Conservation (phyloP, 2,329 filamentous ascomycete genomes). For the Thelonectria discophora region DNA sequence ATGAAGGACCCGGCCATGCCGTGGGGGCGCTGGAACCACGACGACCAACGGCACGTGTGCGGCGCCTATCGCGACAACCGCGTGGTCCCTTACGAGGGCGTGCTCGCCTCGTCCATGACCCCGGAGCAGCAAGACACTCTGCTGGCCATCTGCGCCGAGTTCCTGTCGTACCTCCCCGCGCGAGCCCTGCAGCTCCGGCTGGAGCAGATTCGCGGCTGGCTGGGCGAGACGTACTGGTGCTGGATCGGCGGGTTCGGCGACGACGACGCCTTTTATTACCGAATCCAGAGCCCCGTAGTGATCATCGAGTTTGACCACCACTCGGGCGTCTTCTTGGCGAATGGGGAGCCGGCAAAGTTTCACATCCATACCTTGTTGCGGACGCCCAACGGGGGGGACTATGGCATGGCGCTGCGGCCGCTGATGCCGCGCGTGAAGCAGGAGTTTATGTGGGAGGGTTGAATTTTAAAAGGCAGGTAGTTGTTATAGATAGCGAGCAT, state of each 20-base stretch:
- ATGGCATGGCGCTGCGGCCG: slow-evolving; percentile 65
- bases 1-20: slow-evolving; percentile 74
- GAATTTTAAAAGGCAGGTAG: not conserved
- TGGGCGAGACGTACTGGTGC: slow-evolving; percentile 78
- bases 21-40: slow-evolving; percentile 77
- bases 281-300: slow-evolving; percentile 79
- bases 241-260: slow-evolving; percentile 79
- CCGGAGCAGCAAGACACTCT: slow-evolving; percentile 62
- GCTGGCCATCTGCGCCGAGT: slow-evolving; percentile 68
- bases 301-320: slow-evolving; percentile 84
- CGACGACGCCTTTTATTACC: slow-evolving; percentile 78
- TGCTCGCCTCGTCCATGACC: slow-evolving; percentile 61
- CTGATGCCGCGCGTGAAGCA: slow-evolving; percentile 47
- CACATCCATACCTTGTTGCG: slow-evolving; percentile 80
- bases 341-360: slow-evolving; percentile 77
- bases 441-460: slow-evolving; percentile 36
- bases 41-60: slow-evolving; percentile 81
- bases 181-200: slow-evolving; percentile 64
- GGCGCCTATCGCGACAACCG: slow-evolving; percentile 83
- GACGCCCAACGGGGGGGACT: slow-evolving; percentile 79
- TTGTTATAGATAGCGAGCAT: slow-evolving; percentile 4
- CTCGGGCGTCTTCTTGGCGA: slow-evolving; percentile 79
- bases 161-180: slow-evolving; percentile 72
- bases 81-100: slow-evolving; percentile 77
- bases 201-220: slow-evolving; percentile 61